Percentiles rank a stretch among this genome's conserved stretches.
phyloP scores from a whole-genome alignment of 768 basidiomycete genomes.

The Tylopilus vinaceipallidus region DNA sequence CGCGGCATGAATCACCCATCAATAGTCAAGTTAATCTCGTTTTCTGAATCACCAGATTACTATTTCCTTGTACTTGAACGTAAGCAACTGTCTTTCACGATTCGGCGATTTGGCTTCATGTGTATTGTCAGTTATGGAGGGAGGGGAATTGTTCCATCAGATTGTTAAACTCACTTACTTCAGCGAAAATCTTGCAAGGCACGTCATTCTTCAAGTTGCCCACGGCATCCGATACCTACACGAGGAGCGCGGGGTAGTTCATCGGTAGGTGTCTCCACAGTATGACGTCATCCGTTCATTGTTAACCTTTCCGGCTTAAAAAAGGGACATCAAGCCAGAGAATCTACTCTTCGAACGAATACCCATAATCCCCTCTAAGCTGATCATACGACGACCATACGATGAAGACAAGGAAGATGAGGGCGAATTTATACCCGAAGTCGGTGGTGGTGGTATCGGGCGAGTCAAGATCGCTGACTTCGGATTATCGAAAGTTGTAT shows the following conservation, averaged over 20 bases:
- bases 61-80: slow-evolving; percentile 94
- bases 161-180: slow-evolving; percentile 99
- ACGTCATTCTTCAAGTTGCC: slow-evolving; percentile 95
- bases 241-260: slow-evolving; percentile 96
- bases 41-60: slow-evolving; percentile 89
- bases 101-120: slow-evolving; percentile 9
- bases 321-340: slow-evolving; percentile 96
- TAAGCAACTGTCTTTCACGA: slow-evolving; percentile 37
- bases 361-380: slow-evolving; percentile 84
- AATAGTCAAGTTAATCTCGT: slow-evolving; percentile 88
- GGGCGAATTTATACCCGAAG: slow-evolving; percentile 88
- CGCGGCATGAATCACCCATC: slow-evolving; percentile 89
- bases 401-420: slow-evolving; percentile 99
- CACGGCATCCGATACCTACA: slow-evolving; percentile 94
- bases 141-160: slow-evolving; percentile 97
- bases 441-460: slow-evolving; percentile 97
- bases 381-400: slow-evolving; percentile 75
- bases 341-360: slow-evolving; percentile 93
- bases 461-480: slow-evolving; percentile 99
- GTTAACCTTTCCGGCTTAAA: background rate
- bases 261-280: slow-evolving; percentile 50
- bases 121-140: slow-evolving; percentile 76
- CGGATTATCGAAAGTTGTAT: slow-evolving; percentile 94
- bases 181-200: slow-evolving; percentile 93
- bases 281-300: background rate